phyloP scores from a whole-genome alignment of 345 rosid genomes.

The Mercurialis annua region DNA sequence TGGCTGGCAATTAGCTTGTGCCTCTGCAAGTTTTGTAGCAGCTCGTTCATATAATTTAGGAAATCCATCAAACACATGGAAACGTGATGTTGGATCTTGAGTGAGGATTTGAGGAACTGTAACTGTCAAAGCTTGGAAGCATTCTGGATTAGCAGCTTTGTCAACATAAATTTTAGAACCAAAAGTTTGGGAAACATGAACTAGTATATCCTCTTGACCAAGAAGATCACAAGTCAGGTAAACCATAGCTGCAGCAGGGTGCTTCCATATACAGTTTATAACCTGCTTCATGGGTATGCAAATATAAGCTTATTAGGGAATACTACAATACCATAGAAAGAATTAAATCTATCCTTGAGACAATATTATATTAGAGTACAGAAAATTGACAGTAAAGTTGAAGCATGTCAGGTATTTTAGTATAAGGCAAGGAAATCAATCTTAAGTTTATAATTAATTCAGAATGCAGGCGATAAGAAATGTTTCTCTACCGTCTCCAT shows the following conservation, averaged over 20 bases:
- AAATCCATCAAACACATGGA: conserved; percentile 63
- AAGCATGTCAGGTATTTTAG: no score
- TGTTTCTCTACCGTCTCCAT: background rate
- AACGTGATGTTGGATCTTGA: conserved; percentile 66
- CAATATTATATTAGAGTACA: no score
- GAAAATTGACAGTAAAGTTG: no score
- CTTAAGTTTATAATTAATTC: no score
- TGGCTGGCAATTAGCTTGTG: conserved; percentile 46
- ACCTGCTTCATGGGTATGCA: conserved; percentile 44
- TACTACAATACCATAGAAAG: background rate
- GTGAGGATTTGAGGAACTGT: conserved; percentile 59
- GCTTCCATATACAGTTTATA: conserved; percentile 79
- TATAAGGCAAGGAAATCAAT: no score
- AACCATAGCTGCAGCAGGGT: conserved; percentile 58
- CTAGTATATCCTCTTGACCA: conserved; percentile 81
- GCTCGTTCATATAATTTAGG: conserved; percentile 73
- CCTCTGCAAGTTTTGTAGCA: conserved; percentile 57
- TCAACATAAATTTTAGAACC: conserved; percentile 80
- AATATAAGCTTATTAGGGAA: background rate
- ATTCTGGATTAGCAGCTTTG: conserved; percentile 45
- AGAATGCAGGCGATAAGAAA: background rate
- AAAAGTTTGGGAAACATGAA: conserved; percentile 52
- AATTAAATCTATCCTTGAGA: no score
- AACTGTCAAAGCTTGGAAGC: conserved; percentile 42
- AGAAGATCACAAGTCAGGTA: conserved; percentile 73